Conservation (phyloP, 139 green algal species). For the Astrephomene gubernaculifera region DNA sequence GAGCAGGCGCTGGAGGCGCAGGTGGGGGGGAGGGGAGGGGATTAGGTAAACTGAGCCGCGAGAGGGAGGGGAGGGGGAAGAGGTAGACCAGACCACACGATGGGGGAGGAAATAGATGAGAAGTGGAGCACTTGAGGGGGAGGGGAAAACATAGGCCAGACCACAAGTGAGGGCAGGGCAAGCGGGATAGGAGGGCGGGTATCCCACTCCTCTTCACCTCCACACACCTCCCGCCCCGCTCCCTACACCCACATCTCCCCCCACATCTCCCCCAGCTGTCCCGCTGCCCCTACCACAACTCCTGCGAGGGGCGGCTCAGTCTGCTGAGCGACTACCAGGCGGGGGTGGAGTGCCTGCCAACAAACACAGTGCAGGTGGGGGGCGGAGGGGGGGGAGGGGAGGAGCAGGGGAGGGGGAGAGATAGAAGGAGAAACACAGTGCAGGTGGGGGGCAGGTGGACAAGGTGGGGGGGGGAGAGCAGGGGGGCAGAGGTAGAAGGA, state of each 20-base stretch:
- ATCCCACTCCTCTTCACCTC: no score
- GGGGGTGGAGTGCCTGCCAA: constrained; percentile 81
- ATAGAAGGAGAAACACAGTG: no score
- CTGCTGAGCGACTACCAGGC: constrained; percentile 84
- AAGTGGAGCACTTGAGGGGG: not conserved
- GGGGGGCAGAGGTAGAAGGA: no score
- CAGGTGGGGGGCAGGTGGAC: no score
- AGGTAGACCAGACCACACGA: no score
- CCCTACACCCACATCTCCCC: no score
- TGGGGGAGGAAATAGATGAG: no score
- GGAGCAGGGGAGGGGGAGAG: no score
- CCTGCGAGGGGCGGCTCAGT: constrained; percentile 50
- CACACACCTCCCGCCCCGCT: no score
- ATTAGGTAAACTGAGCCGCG: not conserved
- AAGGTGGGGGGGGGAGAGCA: no score
- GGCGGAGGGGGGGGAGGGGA: not conserved
- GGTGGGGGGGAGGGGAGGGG: constrained; percentile 22
- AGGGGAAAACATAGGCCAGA: not conserved
- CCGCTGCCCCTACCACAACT: constrained; percentile 80
- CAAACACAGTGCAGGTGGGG: constrained; percentile 66
- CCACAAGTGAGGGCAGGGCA: not conserved
- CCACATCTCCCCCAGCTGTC: constrained; percentile 58
- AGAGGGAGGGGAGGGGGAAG: not conserved
- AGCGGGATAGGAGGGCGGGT: not conserved
- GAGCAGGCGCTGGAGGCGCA: constrained; percentile 81